These are phyloP conservation scores for Omphalea diandra DNA, from an alignment of 441 rosid species.

Conservation along the genomic window DNA sequence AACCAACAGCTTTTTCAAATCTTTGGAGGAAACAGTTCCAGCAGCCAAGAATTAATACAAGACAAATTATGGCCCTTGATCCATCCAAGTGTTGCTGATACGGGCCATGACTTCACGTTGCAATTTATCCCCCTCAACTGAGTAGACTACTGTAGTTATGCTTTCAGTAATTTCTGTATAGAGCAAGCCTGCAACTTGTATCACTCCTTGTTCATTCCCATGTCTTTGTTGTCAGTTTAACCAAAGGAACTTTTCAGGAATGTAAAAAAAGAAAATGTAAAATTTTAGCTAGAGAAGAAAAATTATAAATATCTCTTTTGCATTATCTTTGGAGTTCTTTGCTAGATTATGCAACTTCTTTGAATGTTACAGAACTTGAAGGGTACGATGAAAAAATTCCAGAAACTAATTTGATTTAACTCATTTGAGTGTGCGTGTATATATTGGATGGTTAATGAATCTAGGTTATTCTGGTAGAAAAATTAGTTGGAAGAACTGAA, in stretches of 20 bases:
- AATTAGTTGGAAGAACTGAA: too few relatives aligned
- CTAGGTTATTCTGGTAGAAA: too few relatives aligned
- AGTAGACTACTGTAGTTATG: constrained; percentile 33
- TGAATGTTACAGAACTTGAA: background rate
- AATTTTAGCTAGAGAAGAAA: constrained; percentile 30
- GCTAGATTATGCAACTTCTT: background rate
- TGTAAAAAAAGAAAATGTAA: constrained; percentile 39
- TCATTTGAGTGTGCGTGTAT: too few relatives aligned
- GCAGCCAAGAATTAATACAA: constrained; percentile 40
- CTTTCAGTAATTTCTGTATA: constrained; percentile 40
- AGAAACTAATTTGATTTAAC: too few relatives aligned
- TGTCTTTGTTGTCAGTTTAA: constrained; percentile 36
- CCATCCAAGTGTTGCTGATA: constrained; percentile 26
- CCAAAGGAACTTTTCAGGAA: constrained; percentile 22
- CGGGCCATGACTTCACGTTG: constrained; percentile 1
- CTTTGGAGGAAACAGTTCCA: constrained; percentile 14
- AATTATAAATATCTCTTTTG: constrained; percentile 10
- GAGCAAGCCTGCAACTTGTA: constrained; percentile 37
- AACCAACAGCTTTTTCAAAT: constrained; percentile 19
- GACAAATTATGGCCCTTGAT: constrained; percentile 35
- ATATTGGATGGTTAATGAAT: too few relatives aligned
- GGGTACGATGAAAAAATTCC: too few relatives aligned
- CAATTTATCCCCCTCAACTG: constrained; percentile 21
- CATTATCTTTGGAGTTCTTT: background rate
- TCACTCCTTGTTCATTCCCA: constrained; percentile 34